Evolutionary conservation across 2,329 filamentous ascomycete genomes (phyloP).

Genomic region (Paecilomyces fulvus): DNA sequence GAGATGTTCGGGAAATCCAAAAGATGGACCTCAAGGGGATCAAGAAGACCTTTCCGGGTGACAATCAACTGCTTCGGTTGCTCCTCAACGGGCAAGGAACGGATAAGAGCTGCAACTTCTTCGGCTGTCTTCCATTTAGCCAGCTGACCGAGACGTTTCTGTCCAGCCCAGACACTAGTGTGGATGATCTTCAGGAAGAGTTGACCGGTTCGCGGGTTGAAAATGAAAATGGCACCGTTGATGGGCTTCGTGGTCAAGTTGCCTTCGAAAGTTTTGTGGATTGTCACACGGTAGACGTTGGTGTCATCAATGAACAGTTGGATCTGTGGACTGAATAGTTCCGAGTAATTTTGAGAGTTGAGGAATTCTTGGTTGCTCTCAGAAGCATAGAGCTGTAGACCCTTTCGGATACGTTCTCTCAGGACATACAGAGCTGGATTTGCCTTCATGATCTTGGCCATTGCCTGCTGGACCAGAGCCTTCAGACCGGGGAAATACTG

Average conservation of each 20-base stretch:
- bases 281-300: conserved; percentile 98
- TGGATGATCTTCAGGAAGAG: conserved; percentile 99
- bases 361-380: conserved; percentile 99
- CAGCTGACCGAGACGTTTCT: conserved; percentile 96
- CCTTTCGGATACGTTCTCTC: conserved; percentile 95
- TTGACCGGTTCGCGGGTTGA: conserved; percentile 97
- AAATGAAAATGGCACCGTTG: conserved; percentile 99
- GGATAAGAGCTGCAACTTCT: conserved; percentile 95
- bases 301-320: conserved; percentile 99
- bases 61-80: conserved; percentile 98
- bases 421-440: conserved; percentile 95
- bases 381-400: conserved; percentile 92
- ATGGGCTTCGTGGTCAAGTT: conserved; percentile 99
- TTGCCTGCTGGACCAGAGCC: conserved; percentile 89
- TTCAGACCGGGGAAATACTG: conserved; percentile 98
- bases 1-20: conserved; percentile 99
- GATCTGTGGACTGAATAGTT: conserved; percentile 97
- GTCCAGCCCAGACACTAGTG: conserved; percentile 96
- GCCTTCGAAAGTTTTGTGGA: conserved; percentile 98
- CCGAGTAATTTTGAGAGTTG: conserved; percentile 98
- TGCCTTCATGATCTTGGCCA: conserved; percentile 99
- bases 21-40: conserved; percentile 93
- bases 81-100: conserved; percentile 92
- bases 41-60: conserved; percentile 89
- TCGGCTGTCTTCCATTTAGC: conserved; percentile 99